Evolutionary conservation across 345 rosid species (phyloP).

Genomic region (Triadica sebifera): DNA sequence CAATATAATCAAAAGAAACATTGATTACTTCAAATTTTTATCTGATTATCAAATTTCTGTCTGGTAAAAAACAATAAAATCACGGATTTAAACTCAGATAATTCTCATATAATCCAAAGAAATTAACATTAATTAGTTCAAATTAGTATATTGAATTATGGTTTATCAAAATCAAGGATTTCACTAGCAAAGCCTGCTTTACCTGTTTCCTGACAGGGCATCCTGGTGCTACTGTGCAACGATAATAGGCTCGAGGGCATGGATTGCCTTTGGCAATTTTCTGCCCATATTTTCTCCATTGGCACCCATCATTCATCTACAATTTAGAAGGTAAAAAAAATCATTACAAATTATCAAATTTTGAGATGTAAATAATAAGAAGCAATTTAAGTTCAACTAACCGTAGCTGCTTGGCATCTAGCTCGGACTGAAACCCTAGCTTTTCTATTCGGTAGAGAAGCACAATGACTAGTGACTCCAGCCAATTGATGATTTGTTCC

Average conservation of each 20-base stretch:
- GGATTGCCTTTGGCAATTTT: slow-evolving; percentile 55
- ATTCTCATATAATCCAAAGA: no score
- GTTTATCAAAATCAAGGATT: background rate
- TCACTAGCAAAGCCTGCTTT: no score
- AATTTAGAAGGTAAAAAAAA: background rate
- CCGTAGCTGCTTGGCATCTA: slow-evolving; percentile 48
- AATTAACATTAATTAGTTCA: no score
- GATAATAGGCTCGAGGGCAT: slow-evolving; percentile 52
- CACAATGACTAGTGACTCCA: slow-evolving; percentile 32
- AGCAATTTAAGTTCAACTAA: slow-evolving; percentile 12
- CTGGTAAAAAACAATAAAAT: no score
- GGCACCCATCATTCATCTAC: slow-evolving; percentile 51
- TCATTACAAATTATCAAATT: background rate
- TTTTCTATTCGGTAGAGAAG: slow-evolving; percentile 45
- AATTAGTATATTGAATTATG: background rate
- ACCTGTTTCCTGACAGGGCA: slow-evolving; percentile 56
- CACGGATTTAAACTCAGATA: no score
- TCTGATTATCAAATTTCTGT: background rate
- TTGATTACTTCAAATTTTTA: background rate
- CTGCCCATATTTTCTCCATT: slow-evolving; percentile 56
- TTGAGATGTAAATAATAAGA: background rate
- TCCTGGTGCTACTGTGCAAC: slow-evolving; percentile 46
- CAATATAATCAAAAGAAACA: background rate
- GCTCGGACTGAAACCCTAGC: slow-evolving; percentile 62
- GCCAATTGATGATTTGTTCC: slow-evolving; percentile 25